Base-by-base conservation (phyloP, 331 rosid species). In the Dryas integrifolia region DNA sequence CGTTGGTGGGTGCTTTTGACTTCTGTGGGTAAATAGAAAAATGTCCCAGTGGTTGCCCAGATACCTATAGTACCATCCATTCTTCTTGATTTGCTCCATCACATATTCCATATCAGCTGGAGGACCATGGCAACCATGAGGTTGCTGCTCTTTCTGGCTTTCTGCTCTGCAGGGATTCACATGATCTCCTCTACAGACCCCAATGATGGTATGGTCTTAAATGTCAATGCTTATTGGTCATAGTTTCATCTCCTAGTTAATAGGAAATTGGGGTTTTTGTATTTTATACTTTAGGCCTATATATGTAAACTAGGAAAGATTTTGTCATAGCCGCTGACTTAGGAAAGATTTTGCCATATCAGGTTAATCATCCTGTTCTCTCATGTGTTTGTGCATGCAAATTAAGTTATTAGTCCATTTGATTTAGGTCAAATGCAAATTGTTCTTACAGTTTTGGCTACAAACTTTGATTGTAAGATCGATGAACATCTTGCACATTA, bases 191-290 rank as follows among this genome's bases (percentile, higher is more conserved):
- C 96, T n/a, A 88, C 96, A 35, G 76, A 90, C 67, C 53, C 87
- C 56, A 73, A 41, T 74, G 97, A 89, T 41, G 89, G 97, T 91
- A 85, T 72, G 55, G 56, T 81, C 75, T 58, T 38, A 56, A 39
- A 16, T 44, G 26, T 69, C 48, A 44, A 65, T 55, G n/a, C 61
- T 39, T 5, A 4, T 45, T 83, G 47, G 67, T 45, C 13, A 68
- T 50, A 9, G 13, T 0, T 38, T 10, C 59, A 24, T 51, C 16
- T n/a, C 55, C n/a, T 64, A 30, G 35, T 41, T 41, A 21, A 62
- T 79, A 24, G 52, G 49, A 62, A 65, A 35, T 40, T 65, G 44
- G 53, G 62, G 26, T 43, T 39, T 15, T 11, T 30, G 30, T 67
- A 15, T 50, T 53, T 43, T 75, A 15, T 43, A 30, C 35, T 11